Conservation (phyloP, 805 yeast genomes). For the Metschnikowia matae region DNA sequence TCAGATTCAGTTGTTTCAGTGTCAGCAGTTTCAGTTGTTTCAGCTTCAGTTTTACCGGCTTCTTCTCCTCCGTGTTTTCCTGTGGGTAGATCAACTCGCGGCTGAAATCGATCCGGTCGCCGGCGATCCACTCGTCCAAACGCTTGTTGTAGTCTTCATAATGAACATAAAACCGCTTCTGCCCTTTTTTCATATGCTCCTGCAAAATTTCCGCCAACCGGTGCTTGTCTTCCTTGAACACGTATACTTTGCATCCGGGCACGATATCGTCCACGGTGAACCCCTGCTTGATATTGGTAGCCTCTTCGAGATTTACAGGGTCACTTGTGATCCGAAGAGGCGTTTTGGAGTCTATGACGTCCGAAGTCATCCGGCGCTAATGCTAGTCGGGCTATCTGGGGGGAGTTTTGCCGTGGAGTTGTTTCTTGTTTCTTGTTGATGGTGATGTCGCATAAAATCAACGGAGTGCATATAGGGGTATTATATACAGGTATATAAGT, state of each 20-base stretch:
- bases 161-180: slow-evolving; percentile 84
- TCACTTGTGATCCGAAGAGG: slow-evolving; percentile 9
- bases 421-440: not conserved
- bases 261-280: slow-evolving; percentile 48
- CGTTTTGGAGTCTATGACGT: slow-evolving; percentile 5
- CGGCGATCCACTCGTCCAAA: slow-evolving; percentile 89
- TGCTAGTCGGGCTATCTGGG: no score
- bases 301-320: not conserved
- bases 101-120: slow-evolving; percentile 66
- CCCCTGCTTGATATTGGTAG: slow-evolving; percentile 1
- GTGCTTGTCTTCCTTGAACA: slow-evolving; percentile 72
- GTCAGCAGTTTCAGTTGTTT: slow-evolving; percentile 16
- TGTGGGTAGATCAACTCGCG: slow-evolving; percentile 70
- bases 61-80: slow-evolving; percentile 48
- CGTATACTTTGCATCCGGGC: slow-evolving; percentile 80
- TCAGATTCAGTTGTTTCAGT: slow-evolving; percentile 16
- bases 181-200: slow-evolving; percentile 67
- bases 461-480: no score
- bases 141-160: slow-evolving; percentile 93
- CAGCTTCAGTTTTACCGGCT: slow-evolving; percentile 27
- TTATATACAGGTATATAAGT: no score
- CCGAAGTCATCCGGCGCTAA: slow-evolving; percentile 1
- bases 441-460: no score
- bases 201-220: slow-evolving; percentile 85
- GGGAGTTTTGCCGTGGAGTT: no score